phyloP scores from a whole-genome alignment of 1,284 basidiomycete genomes.

The Tausonia pullulans region DNA sequence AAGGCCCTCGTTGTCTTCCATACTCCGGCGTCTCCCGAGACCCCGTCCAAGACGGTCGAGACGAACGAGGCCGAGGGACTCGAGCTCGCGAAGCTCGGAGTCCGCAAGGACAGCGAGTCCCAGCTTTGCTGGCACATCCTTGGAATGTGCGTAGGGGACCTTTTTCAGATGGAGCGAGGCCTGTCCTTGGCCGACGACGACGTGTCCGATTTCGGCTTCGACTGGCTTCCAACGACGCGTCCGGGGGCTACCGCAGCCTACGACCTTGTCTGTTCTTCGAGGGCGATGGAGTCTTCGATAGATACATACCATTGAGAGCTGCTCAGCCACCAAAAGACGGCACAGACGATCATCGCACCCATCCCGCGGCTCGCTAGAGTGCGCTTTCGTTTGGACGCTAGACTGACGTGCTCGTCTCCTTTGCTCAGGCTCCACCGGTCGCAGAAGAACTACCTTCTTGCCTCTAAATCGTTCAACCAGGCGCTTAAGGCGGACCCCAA shows the following conservation, averaged over 20 bases:
- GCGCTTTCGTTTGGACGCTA: too few species aligned
- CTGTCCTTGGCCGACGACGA: too few species aligned
- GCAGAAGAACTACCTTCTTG: constrained; percentile 43
- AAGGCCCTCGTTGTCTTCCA: constrained; percentile 70
- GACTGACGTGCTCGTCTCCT: too few species aligned
- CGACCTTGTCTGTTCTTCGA: too few species aligned
- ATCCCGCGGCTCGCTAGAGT: too few species aligned
- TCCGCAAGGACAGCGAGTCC: constrained; percentile 76
- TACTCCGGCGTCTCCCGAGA: constrained; percentile 31
- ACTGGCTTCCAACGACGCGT: too few species aligned
- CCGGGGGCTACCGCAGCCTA: too few species aligned
- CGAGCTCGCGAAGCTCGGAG: constrained; percentile 75
- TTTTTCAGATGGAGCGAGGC: neutral
- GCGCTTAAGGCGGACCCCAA: constrained; percentile 84
- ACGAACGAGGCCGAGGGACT: constrained; percentile 68
- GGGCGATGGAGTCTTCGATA: too few species aligned
- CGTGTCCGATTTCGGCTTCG: too few species aligned
- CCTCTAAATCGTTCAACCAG: constrained; percentile 43
- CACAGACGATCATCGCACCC: too few species aligned
- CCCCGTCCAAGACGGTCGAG: constrained; percentile 53
- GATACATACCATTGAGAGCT: too few species aligned
- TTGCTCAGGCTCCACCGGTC: constrained; percentile 20
- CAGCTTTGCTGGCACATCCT: constrained; percentile 99
- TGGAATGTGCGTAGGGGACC: constrained; percentile 45
- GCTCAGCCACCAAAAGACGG: too few species aligned